Conservation (phyloP, 2,329 filamentous ascomycete genomes). For the Monosporascus sp. region DNA sequence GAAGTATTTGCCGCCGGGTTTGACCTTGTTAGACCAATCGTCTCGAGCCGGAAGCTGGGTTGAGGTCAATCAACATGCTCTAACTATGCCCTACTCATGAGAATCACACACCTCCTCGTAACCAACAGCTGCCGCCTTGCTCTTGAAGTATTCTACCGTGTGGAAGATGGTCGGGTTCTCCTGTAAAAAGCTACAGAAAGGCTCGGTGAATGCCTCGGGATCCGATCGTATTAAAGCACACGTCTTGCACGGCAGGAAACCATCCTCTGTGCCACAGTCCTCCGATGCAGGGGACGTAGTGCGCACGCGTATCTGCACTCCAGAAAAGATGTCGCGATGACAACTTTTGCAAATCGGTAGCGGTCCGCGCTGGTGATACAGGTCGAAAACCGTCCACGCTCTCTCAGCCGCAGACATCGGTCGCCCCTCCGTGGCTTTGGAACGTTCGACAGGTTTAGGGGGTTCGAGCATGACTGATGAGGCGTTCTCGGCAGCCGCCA, state of each 20-base stretch:
- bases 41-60: conserved; percentile 68
- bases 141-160: conserved; percentile 72
- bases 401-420: conserved; percentile 19
- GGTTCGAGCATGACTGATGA: conserved; percentile 14
- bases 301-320: background rate
- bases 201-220: conserved; percentile 68
- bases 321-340: conserved; percentile 11
- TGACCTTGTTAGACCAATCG: conserved; percentile 66
- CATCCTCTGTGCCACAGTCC: conserved; percentile 18
- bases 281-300: conserved; percentile 9
- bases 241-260: conserved; percentile 11
- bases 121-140: conserved; percentile 64
- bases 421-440: conserved; percentile 16
- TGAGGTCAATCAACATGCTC: conserved; percentile 8
- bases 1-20: conserved; percentile 83
- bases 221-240: conserved; percentile 22
- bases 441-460: conserved; percentile 24
- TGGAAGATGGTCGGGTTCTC: conserved; percentile 94
- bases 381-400: conserved; percentile 20
- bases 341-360: conserved; percentile 21
- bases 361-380: conserved; percentile 6
- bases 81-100: background rate
- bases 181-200: conserved; percentile 82
- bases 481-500: conserved; percentile 28
- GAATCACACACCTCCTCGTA: conserved; percentile 60